A percentile compares a stretch with the other conserved stretches of the same genome.
Evolutionary conservation across 140 eudicot species (phyloP).

Genomic region (Senecio squalidus): DNA sequence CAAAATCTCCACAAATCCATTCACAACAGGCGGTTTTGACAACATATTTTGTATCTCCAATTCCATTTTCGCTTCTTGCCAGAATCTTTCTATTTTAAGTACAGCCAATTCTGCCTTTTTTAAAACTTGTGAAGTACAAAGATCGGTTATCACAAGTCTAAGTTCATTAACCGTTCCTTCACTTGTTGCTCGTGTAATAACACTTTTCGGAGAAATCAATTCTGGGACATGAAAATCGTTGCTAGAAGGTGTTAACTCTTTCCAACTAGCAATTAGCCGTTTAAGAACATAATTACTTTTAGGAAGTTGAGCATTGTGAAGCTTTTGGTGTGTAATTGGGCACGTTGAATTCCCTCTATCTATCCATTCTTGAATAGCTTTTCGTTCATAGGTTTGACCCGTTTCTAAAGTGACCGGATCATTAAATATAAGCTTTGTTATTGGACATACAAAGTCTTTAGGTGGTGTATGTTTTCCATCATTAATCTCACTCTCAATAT

Average conservation of each 20-base stretch:
- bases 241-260: constrained; percentile 34
- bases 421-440: constrained; percentile 50
- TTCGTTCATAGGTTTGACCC: constrained; percentile 75
- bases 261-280: constrained; percentile 70
- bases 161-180: constrained; percentile 52
- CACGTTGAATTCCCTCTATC: constrained; percentile 63
- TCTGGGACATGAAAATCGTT: constrained; percentile 21
- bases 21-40: constrained; percentile 56
- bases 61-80: constrained; percentile 45
- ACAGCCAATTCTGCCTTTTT: constrained; percentile 65
- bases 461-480: constrained; percentile 54
- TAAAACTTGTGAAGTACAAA: constrained; percentile 59
- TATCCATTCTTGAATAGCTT: constrained; percentile 76
- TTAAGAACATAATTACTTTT: constrained; percentile 72
- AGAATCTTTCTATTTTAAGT: constrained; percentile 47
- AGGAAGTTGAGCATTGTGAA: constrained; percentile 52
- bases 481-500: constrained; percentile 25
- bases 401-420: constrained; percentile 84
- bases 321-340: constrained; percentile 74
- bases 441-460: constrained; percentile 80
- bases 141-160: constrained; percentile 43
- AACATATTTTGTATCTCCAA: constrained; percentile 46
- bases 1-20: constrained; percentile 69
- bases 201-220: constrained; percentile 32
- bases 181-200: constrained; percentile 37